phyloP scores from a whole-genome alignment of 768 basidiomycete genomes.

The Omphalotus guepiniiformis region DNA sequence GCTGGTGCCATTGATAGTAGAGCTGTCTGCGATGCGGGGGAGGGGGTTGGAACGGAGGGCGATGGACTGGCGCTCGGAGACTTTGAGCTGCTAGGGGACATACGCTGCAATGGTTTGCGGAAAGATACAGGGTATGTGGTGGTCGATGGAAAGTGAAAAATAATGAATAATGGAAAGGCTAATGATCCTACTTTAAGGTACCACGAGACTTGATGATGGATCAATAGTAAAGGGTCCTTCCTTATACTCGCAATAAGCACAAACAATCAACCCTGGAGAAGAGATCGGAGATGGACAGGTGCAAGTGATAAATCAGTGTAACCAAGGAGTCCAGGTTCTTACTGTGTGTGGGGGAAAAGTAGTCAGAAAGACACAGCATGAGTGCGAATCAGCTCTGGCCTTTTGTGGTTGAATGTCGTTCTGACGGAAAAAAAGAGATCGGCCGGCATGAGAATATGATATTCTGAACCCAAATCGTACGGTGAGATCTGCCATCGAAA shows the following conservation, averaged over 20 bases:
- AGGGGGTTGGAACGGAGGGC: slow-evolving; percentile 38
- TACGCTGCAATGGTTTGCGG: slow-evolving; percentile 17
- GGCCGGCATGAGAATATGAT: too few relatives aligned
- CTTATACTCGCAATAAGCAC: background rate
- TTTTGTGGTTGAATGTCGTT: too few relatives aligned
- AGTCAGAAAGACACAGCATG: too few relatives aligned
- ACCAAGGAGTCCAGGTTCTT: too few relatives aligned
- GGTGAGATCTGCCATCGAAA: too few relatives aligned
- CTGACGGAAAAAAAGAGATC: too few relatives aligned
- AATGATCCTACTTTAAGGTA: slow-evolving; percentile 13
- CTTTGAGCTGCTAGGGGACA: slow-evolving; percentile 48
- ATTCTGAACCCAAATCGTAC: too few relatives aligned
- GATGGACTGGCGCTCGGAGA: slow-evolving; percentile 49
- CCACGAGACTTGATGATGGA: slow-evolving; percentile 6
- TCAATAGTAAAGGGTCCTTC: slow-evolving; percentile 13
- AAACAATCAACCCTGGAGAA: too few relatives aligned
- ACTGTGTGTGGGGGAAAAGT: too few relatives aligned
- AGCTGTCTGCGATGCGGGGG: slow-evolving; percentile 37
- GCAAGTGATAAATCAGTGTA: too few relatives aligned
- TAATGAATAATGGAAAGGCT: slow-evolving; percentile 19
- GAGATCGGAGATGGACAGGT: too few relatives aligned
- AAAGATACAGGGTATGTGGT: slow-evolving; percentile 15
- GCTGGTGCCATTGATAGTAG: slow-evolving; percentile 32
- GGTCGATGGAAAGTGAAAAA: slow-evolving; percentile 18
- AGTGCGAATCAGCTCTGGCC: too few relatives aligned